phyloP scores from a whole-genome alignment of 768 basidiomycete genomes.

The Cyclocybe cylindracea region DNA sequence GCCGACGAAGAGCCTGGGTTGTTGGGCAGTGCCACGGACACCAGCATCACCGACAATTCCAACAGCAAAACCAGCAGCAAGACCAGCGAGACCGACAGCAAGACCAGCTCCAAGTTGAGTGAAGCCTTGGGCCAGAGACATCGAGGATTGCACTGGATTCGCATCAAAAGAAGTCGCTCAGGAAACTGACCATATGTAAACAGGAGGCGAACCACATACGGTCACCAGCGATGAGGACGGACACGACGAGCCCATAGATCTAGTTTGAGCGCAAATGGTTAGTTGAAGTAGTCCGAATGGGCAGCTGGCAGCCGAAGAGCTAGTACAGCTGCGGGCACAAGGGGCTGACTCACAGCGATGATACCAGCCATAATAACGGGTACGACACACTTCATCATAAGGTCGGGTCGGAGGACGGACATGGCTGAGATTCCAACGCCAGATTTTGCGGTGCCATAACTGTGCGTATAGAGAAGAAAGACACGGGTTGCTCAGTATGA shows the following conservation, averaged over 20 bases:
- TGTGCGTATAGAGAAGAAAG: slow-evolving; percentile 27
- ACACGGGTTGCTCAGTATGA: slow-evolving; percentile 2
- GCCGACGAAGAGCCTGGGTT: slow-evolving; percentile 90
- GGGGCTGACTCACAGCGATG: slow-evolving; percentile 78
- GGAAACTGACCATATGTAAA: not conserved
- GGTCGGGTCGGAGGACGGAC: slow-evolving; percentile 95
- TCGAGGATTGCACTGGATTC: slow-evolving; percentile 61
- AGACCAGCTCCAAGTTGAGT: slow-evolving; percentile 95
- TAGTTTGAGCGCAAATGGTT: slow-evolving; percentile 24
- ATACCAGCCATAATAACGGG: slow-evolving; percentile 99
- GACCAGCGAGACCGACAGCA: slow-evolving; percentile 83
- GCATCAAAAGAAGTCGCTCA: not conserved
- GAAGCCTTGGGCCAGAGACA: slow-evolving; percentile 94
- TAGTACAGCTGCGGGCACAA: slow-evolving; percentile 3
- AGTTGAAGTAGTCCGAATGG: slow-evolving; percentile 3
- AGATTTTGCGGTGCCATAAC: slow-evolving; percentile 99
- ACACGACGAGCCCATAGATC: slow-evolving; percentile 99
- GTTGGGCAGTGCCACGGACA: slow-evolving; percentile 96
- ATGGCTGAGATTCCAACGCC: slow-evolving; percentile 97
- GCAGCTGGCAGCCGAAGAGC: not conserved
- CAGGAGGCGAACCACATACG: slow-evolving; percentile 52
- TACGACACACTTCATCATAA: slow-evolving; percentile 97
- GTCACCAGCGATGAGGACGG: slow-evolving; percentile 90
- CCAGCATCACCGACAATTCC: slow-evolving; percentile 99
- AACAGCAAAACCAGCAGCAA: slow-evolving; percentile 96